These are phyloP conservation scores for Geosmithia flava DNA, from an alignment of 2,329 filamentous ascomycete genomes.

Conservation along the genomic window DNA sequence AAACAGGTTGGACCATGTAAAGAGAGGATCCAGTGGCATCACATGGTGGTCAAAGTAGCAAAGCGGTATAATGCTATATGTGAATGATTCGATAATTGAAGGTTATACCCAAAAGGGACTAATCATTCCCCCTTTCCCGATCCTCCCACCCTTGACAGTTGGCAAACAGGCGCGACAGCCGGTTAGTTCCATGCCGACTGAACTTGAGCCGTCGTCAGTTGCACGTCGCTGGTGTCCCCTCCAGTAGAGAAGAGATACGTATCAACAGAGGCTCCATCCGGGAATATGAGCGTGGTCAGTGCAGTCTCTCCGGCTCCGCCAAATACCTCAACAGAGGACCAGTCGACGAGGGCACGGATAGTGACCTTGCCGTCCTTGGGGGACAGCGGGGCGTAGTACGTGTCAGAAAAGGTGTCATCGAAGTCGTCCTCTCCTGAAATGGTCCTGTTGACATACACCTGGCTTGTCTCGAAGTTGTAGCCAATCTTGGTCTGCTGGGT, in stretches of 20 bases:
- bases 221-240: neutral
- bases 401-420: slow-evolving; percentile 1
- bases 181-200: neutral
- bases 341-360: slow-evolving; percentile 3
- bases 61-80: too few relatives aligned
- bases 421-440: slow-evolving; percentile 1
- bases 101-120: too few relatives aligned
- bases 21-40: too few relatives aligned
- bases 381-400: slow-evolving; percentile 1
- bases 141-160: too few relatives aligned
- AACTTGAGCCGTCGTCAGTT: neutral
- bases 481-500: slow-evolving; percentile 1
- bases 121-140: too few relatives aligned
- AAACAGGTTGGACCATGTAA: too few relatives aligned
- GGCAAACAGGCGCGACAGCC: too few relatives aligned
- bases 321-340: slow-evolving; percentile 4
- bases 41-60: too few relatives aligned
- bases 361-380: slow-evolving; percentile 1
- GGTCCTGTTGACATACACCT: slow-evolving; percentile 2
- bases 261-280: slow-evolving; percentile 1
- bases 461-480: slow-evolving; percentile 1
- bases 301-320: slow-evolving; percentile 1
- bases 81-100: too few relatives aligned
- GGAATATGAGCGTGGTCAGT: slow-evolving; percentile 2
- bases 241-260: slow-evolving; percentile 1